Evolutionary conservation across 2,329 filamentous ascomycete species (phyloP), one percentile per base, ranked within the genome.

Genomic region (Monosporascus cannonballus): DNA sequence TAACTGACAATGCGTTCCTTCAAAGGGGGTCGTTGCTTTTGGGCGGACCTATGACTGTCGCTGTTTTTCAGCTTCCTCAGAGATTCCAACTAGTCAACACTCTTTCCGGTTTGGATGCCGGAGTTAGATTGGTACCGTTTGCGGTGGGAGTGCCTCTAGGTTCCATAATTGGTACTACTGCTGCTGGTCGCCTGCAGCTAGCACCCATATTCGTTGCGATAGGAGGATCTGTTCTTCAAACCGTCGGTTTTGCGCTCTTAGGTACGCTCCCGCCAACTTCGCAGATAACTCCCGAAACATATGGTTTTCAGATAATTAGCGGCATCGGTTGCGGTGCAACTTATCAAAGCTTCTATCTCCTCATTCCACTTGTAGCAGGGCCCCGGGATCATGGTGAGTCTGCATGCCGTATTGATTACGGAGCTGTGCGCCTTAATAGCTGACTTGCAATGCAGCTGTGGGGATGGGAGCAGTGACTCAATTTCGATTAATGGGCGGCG

Each of bases 401-500:
- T n/a, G n/a, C n/a, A n/a, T n/a, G n/a, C n/a, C n/a, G n/a, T 22
- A 18, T 39, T 4, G 15, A 17, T 25, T 51, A 24, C 22, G 3
- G 14, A 42, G 4, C 24, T 42, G 9, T n/a, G n/a, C n/a, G n/a
- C n/a, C n/a, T n/a, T n/a, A n/a, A n/a, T n/a, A n/a, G n/a, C n/a
- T n/a, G n/a, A n/a, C n/a, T n/a, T n/a, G n/a, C n/a, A n/a, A n/a
- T 17, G 41, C 18, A 53, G 51, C 51, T 20, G 48, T 47, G 2
- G 47, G 39, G 20, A 49, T 53, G 47, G 51, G 42, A 5, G 9
- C 51, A n/a, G 34, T 47, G 6, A 18, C 51, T 5, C 51, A 50
- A 41, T 41, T 53, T n/a, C 47, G 51, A 3, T n/a, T 53, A 14
- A 49, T 53, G 48, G 51, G 51, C 4, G 48, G 51, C 24, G 44